Evolutionary conservation across 116 monocot genomes (phyloP).

Genomic region (Iris pallida): DNA sequence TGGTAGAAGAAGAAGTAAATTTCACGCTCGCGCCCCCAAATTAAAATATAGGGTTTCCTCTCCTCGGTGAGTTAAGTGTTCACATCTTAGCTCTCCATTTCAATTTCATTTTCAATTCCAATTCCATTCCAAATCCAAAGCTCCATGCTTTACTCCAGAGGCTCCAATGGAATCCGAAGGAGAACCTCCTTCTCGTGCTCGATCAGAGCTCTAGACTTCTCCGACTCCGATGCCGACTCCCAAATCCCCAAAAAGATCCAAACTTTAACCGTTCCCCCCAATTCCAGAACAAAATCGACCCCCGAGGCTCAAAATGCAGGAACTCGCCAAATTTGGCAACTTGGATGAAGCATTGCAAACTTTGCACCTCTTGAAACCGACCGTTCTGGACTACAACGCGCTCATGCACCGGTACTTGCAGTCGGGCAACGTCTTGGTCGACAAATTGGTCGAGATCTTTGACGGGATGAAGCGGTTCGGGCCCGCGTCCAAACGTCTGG

Average conservation of each 20-base stretch:
- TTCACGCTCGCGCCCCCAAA: too few species aligned
- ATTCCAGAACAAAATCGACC: too few species aligned
- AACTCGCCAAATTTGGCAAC: conserved; percentile 39
- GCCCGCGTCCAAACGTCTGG: conserved; percentile 34
- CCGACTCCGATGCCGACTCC: neutral
- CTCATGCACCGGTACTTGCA: conserved; percentile 38
- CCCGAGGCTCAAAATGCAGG: conserved; percentile 34
- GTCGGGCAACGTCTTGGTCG: conserved; percentile 15
- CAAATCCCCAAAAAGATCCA: neutral
- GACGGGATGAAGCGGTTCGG: conserved; percentile 30
- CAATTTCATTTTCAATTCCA: too few species aligned
- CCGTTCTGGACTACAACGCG: conserved; percentile 42
- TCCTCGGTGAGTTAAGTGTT: too few species aligned
- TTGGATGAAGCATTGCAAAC: conserved; percentile 22
- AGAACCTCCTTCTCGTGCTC: too few species aligned
- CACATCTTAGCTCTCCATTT: too few species aligned
- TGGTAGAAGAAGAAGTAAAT: too few species aligned
- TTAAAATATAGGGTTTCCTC: too few species aligned
- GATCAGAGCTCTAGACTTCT: conserved; percentile 5
- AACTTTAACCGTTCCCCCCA: neutral
- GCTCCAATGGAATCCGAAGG: too few species aligned
- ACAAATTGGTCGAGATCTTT: conserved; percentile 13
- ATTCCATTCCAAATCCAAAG: too few species aligned
- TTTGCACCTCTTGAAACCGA: conserved; percentile 23
- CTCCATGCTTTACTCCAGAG: too few species aligned